Conservation (phyloP, 2,329 filamentous ascomycete species). For the Diaporthe citri region DNA sequence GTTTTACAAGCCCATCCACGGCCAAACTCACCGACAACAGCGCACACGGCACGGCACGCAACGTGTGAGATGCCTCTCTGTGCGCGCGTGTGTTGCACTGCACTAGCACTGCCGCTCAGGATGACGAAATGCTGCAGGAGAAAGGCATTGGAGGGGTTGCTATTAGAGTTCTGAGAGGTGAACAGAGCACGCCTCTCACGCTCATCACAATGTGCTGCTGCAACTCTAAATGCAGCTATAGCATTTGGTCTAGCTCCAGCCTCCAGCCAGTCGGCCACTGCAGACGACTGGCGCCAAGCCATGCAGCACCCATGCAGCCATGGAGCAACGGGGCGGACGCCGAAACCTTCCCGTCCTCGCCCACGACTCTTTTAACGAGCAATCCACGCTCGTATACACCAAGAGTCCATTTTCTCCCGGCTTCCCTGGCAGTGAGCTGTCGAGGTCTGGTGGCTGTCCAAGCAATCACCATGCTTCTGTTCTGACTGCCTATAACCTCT, state of each 20-base stretch:
- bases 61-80: background rate
- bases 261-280: slow-evolving; percentile 12
- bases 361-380: background rate
- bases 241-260: slow-evolving; percentile 13
- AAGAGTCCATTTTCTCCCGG: background rate
- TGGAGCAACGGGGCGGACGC: background rate
- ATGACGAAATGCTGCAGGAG: slow-evolving; percentile 18
- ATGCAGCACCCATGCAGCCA: background rate
- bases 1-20: background rate
- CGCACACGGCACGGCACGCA: slow-evolving; percentile 4
- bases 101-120: slow-evolving; percentile 25
- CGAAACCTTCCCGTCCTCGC: slow-evolving; percentile 6
- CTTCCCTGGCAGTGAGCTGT: slow-evolving; percentile 8
- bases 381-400: background rate
- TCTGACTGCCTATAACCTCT: background rate
- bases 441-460: slow-evolving; percentile 10
- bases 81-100: slow-evolving; percentile 11
- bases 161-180: slow-evolving; percentile 10
- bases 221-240: background rate
- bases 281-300: background rate
- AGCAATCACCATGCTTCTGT: slow-evolving; percentile 10
- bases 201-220: slow-evolving; percentile 19
- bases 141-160: background rate
- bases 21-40: background rate
- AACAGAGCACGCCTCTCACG: background rate